Conservation (phyloP, 2,329 filamentous ascomycete species). For the Fusarium sp. region DNA sequence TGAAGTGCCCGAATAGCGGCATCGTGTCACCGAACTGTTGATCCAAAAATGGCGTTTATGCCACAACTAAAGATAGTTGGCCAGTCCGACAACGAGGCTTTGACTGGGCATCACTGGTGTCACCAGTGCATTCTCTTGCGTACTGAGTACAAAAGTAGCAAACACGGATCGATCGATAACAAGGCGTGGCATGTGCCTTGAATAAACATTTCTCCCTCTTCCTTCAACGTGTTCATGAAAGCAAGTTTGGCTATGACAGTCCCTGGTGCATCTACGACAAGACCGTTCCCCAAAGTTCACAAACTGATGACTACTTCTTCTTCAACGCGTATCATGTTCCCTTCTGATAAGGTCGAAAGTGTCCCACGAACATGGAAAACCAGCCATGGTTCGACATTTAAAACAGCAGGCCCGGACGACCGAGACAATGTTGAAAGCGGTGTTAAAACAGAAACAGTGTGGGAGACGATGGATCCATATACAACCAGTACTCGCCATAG, state of each 20-base stretch:
- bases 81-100: conserved; percentile 38
- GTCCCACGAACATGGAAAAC: conserved; percentile 24
- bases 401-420: conserved; percentile 17
- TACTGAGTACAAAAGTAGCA: conserved; percentile 38
- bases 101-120: conserved; percentile 36
- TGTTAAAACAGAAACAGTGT: conserved; percentile 26
- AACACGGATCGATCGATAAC: conserved; percentile 34
- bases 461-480: conserved; percentile 33
- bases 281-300: conserved; percentile 20
- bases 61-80: conserved; percentile 34
- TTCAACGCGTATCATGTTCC: conserved; percentile 12
- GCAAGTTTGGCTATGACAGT: conserved; percentile 25
- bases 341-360: conserved; percentile 12
- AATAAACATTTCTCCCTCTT: conserved; percentile 21
- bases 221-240: conserved; percentile 10
- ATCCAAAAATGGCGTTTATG: conserved; percentile 20
- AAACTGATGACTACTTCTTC: conserved; percentile 35
- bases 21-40: conserved; percentile 36
- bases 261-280: conserved; percentile 10
- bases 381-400: conserved; percentile 15
- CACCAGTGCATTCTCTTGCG: conserved; percentile 35
- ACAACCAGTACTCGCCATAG: neutral
- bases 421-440: conserved; percentile 5
- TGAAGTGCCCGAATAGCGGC: conserved; percentile 23
- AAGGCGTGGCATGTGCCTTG: conserved; percentile 17